Percentiles rank a stretch among this genome's conserved stretches.
phyloP scores from a whole-genome alignment of 805 yeast genomes.

The Candida tammaniensis region DNA sequence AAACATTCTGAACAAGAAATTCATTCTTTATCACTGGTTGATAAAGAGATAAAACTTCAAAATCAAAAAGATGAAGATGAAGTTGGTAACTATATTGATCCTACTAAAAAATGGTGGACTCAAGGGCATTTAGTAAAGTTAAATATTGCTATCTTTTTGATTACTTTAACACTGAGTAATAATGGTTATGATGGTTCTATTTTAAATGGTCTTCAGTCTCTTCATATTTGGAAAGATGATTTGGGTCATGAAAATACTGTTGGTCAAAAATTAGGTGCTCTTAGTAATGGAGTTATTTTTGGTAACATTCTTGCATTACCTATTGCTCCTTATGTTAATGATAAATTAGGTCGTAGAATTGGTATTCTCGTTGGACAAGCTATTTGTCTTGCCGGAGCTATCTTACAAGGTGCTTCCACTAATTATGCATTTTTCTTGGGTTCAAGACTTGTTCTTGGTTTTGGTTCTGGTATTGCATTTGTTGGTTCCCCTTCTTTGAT shows the following conservation, averaged over 20 bases:
- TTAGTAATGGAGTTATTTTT: constrained; percentile 36
- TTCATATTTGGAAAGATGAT: constrained; percentile 35
- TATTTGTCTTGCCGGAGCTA: constrained; percentile 26
- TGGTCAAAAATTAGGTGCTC: constrained; percentile 37
- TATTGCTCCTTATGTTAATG: constrained; percentile 23
- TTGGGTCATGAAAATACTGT: constrained; percentile 37
- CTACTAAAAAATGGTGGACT: constrained; percentile 2
- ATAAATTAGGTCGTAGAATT: constrained; percentile 38
- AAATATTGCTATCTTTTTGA: constrained; percentile 25
- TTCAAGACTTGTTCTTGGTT: constrained; percentile 48
- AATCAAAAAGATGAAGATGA: too few relatives aligned
- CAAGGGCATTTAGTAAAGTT: neutral
- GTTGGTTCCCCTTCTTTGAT: constrained; percentile 45
- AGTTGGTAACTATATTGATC: too few relatives aligned
- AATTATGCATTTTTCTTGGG: constrained; percentile 35
- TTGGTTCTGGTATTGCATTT: constrained; percentile 38
- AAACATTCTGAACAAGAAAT: too few relatives aligned
- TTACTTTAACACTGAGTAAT: constrained; percentile 44
- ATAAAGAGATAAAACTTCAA: too few relatives aligned
- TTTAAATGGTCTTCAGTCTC: constrained; percentile 48
- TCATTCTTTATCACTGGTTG: too few relatives aligned
- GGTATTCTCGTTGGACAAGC: constrained; percentile 20
- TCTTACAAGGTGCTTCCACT: constrained; percentile 32
- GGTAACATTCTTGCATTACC: constrained; percentile 34
- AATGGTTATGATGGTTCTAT: constrained; percentile 42